phyloP scores from a whole-genome alignment of 768 basidiomycete species.

The Leccinum subtestaceum region DNA sequence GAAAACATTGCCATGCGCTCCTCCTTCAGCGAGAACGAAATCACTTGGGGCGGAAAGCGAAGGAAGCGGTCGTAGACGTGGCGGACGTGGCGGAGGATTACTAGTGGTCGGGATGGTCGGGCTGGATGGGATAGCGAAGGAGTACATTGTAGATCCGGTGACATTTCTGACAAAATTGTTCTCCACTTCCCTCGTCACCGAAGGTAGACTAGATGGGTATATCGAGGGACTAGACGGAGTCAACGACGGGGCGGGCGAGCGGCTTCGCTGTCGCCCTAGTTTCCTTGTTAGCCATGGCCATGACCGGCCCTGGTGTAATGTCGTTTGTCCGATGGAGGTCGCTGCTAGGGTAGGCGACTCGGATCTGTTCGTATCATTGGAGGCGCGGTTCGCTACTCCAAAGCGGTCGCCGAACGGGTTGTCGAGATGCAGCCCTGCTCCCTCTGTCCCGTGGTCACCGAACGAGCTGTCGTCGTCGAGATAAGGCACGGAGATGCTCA shows the following conservation, averaged over 20 bases:
- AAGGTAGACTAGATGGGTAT: constrained; percentile 45
- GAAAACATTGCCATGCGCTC: no score
- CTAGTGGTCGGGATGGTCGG: not conserved
- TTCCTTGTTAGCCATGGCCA: constrained; percentile 17
- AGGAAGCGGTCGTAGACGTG: no score
- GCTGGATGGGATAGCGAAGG: not conserved
- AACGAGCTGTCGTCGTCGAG: not conserved
- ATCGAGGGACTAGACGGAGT: constrained; percentile 51
- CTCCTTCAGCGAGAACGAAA: no score
- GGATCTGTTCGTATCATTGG: no score
- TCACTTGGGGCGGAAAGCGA: not conserved
- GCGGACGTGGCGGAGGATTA: not conserved
- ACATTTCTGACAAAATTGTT: not conserved
- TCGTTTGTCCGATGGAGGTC: constrained; percentile 7
- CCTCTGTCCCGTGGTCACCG: not conserved
- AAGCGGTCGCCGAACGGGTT: not conserved
- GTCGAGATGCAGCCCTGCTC: not conserved
- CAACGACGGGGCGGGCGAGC: constrained; percentile 20
- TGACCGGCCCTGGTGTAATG: constrained; percentile 6
- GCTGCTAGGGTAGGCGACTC: not conserved
- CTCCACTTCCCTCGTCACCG: constrained; percentile 16
- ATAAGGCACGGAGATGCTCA: no score
- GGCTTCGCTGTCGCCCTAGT: constrained; percentile 12
- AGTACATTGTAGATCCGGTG: constrained; percentile 17
- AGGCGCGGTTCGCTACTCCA: no score